phyloP scores from a whole-genome alignment of 78 protist species.

The Dictyostelium capitatum region DNA sequence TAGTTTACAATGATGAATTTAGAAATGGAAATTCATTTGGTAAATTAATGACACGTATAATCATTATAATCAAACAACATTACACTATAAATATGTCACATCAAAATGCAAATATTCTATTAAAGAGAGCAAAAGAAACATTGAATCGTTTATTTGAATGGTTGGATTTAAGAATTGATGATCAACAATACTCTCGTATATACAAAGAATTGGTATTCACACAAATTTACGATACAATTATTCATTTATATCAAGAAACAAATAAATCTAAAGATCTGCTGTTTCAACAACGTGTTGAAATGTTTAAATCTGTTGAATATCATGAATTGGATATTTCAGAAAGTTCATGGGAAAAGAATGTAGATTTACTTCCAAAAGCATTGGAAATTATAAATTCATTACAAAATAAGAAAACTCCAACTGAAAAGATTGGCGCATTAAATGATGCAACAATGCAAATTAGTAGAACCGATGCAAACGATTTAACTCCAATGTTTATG shows the following conservation, averaged over 20 bases:
- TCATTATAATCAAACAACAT: constrained; percentile 51
- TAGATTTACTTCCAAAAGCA: constrained; percentile 51
- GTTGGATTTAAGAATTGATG: constrained; percentile 19
- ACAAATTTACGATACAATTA: constrained; percentile 48
- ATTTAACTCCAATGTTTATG: constrained; percentile 80
- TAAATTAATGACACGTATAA: constrained; percentile 7
- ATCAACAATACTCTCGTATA: constrained; percentile 21
- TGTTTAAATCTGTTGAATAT: constrained; percentile 15
- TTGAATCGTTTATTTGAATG: constrained; percentile 37
- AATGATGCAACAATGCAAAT: constrained; percentile 73
- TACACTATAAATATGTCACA: constrained; percentile 63
- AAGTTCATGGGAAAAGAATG: constrained; percentile 49
- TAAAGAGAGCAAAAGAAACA: constrained; percentile 53
- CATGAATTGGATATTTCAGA: constrained; percentile 60
- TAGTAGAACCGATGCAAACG: constrained; percentile 59
- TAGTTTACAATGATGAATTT: not conserved
- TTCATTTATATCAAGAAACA: constrained; percentile 66
- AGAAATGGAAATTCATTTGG: constrained; percentile 26
- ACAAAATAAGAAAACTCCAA: constrained; percentile 41
- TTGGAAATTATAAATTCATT: constrained; percentile 26
- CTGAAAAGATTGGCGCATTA: constrained; percentile 33
- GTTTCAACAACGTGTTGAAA: constrained; percentile 49
- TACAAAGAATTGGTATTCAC: constrained; percentile 49
- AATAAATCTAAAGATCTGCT: constrained; percentile 53
- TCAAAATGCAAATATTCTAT: constrained; percentile 42